Evolutionary conservation across 768 basidiomycete genomes (phyloP), one percentile per base, ranked within the genome.

Genomic region (Boletus sp.): DNA sequence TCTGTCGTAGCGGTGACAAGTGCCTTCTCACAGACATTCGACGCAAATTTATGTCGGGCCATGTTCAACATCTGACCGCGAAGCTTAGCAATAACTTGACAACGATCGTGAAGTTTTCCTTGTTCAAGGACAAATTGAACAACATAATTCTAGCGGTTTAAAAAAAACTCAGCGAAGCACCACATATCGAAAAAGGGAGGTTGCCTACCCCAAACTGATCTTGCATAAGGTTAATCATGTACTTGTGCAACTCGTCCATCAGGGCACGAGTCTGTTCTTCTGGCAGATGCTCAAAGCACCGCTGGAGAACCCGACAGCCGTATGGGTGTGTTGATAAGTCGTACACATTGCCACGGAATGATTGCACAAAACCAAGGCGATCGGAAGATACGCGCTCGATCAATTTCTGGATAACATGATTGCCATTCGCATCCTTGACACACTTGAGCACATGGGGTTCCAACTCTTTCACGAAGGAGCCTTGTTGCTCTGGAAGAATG

Each of bases 21-120:
- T 6, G 92, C 93, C 71, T 93, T 94, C 73, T 96, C 95, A 69
- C 88, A 90, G 19, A 98, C 96, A 64, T 99, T 98, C 6, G 94
- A 97, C 6, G 93, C 94, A 64, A 91, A 96, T 68, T 96, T 96
- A 69, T 93, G 92, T 49, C 85, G 82, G 1, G 92, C 82, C 79
- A 95, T 83, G 56, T 78, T 76, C 40, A 94, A 69, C 69, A 98
- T 80, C 63, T 90, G 86, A 4, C 91, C 91, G 9, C 79, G 82
- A 47, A 98, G 78, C 59, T 83, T 82, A 14, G 75, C 70, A 51
- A 93, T 77, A 35, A 97, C 80, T 51, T 79, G 72, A 3, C 77
- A 74, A 48, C 81, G 82, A 66, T 98, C 95, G 13, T 83, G 77
- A 1, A 78, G 76, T 52, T 77, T 77, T 6, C 94, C 93, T 60